phyloP scores from a whole-genome alignment of 768 basidiomycete species.

The Podaxis sp. region DNA sequence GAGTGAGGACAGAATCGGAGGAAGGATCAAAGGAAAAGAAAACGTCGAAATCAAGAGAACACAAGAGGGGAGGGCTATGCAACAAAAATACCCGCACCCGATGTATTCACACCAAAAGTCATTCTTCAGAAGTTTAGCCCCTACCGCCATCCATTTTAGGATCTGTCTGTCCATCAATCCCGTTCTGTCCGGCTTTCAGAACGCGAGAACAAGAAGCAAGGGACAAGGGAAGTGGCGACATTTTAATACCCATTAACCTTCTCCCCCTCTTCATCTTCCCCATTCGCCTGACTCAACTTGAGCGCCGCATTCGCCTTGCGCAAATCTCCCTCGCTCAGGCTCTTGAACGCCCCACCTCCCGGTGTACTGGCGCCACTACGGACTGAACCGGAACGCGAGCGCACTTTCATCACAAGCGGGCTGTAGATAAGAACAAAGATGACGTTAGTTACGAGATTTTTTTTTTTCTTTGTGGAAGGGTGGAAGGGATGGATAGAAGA shows the following conservation, averaged over 20 bases:
- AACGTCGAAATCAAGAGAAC: neutral
- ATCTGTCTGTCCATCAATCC: no score
- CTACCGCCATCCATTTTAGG: no score
- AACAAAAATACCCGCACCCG: neutral
- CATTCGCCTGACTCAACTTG: slow-evolving; percentile 54
- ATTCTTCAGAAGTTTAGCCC: no score
- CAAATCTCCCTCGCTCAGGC: slow-evolving; percentile 85
- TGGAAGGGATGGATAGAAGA: neutral
- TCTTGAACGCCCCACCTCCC: slow-evolving; percentile 77
- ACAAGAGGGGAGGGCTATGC: neutral
- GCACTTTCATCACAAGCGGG: slow-evolving; percentile 88
- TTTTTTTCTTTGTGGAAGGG: neutral
- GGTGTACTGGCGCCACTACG: slow-evolving; percentile 75
- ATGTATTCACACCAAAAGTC: neutral
- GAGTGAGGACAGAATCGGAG: neutral
- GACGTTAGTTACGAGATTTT: neutral
- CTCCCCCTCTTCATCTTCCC: slow-evolving; percentile 9
- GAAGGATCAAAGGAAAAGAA: neutral
- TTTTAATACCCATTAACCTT: neutral
- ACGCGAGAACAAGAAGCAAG: neutral
- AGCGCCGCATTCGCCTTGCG: slow-evolving; percentile 80
- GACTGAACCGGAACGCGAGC: slow-evolving; percentile 78
- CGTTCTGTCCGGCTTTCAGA: neutral
- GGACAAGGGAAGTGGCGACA: neutral
- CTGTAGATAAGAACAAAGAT: slow-evolving; percentile 33